Evolutionary conservation across 495 filamentous ascomycete species (phyloP), one percentile per base, ranked within the genome.

Genomic region (Xylaria cubensis): DNA sequence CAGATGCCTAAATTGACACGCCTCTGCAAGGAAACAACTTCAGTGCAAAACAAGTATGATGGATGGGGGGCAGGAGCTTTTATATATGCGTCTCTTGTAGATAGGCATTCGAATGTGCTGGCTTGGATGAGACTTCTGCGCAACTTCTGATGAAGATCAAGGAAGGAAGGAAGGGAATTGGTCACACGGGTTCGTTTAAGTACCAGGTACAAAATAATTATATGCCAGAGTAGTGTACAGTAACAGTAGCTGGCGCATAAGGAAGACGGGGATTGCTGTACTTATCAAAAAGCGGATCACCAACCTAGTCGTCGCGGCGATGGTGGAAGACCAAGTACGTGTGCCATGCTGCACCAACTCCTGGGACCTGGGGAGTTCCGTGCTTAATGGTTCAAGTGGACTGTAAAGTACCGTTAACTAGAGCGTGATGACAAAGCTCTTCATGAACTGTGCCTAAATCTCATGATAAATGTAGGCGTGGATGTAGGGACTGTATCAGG

Each of bases 261-360:
- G 29, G 13, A 59, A 9, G n/a, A 39, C 58, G 56, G 17, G 32
- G 58, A 2, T 39, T 8, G 3, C 58, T 61, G 32, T 21, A 0
- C 19, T 21, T 32, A 39, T 41, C 8, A 1, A 64, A 64, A 64
- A 44, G 39, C 61, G 61, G 61, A 64, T 63, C 39, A 46, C 15
- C 41, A 64, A 50, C 62, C 62, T 34, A 48, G 41, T 64, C 42
- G 62, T 48, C 42, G 42, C 42, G 62, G 13, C 62, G 42, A 46
- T 48, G 10, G 24, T 2, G 32, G 41, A 21, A 7, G 15, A 13
- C 26, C 62, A 26, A 19, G 15, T 48, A 15, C 4, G 6, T 7
- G 13, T 15, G 13, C 53, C 26, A 56, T 56, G 32, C 13, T 24
- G 12, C 12, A 34, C 15, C 1, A 21, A 61, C n/a, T n/a, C n/a